Base-by-base conservation (phyloP, 2,329 filamentous ascomycete species). In the Ophiostoma quercus region DNA sequence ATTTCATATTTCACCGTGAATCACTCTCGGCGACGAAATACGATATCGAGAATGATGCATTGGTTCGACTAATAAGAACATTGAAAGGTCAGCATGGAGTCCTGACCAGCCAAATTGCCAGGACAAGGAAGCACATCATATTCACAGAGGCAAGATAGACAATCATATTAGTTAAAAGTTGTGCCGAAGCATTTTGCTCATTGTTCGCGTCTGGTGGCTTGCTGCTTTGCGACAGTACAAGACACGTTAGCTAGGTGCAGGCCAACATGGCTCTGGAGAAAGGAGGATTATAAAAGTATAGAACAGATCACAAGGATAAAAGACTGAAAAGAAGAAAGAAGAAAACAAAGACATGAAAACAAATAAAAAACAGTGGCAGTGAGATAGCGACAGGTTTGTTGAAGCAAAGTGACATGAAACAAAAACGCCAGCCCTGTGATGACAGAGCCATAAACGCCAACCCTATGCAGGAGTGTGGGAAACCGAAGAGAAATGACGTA, bases 381-480 rank as follows among this genome's bases (percentile, higher is more conserved):
- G 57, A 29, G 57, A 57, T 22, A 57, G 22, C 25, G 51, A 57
- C 51, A 57, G 43, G 16, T 12, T 57, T 12, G 25, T 9, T 12
- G 51, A 14, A 25, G 12, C n/a, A 57, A 57, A 57, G 51, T 25
- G 51, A 57, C 51, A 12, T 19, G 32, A 32, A 32, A 11, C 6
- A 12, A 6, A 62, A 62, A 62, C 57, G 57, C 57, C 57, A 12
- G 12, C 25, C 25, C 25, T 34, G 57, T 32, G 14, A 5, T 25
- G 25, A 25, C 25, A 62, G 57, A 32, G 25, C 57, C 57, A 32
- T 62, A 32, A 62, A 62, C 57, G 57, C 57, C 57, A 25, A 11
- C 57, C 57, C 22, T 62, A 62, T 62, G 57, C 57, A 62, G 57
- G 43, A 47, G 57, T 57, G n/a, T 57, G 22, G 57, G 25, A 62